Evolutionary conservation across 306 rosid genomes (phyloP), one percentile per base, ranked within the genome.

Genomic region (Rosa multiflora): DNA sequence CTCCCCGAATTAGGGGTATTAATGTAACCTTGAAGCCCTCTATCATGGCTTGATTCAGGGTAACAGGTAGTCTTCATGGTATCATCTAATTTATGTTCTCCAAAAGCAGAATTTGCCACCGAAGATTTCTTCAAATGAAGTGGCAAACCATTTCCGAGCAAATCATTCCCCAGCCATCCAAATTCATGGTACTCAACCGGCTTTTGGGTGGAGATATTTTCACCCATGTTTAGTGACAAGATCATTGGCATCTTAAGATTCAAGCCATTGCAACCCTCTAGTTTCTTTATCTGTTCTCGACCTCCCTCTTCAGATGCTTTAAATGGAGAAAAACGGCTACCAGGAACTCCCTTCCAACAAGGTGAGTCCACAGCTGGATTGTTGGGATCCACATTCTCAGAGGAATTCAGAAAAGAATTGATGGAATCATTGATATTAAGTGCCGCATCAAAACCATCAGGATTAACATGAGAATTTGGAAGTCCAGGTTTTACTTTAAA

Each of bases 341-440:
- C 78, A 42, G 89, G 87, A 73, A 88, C 91, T 74, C 99, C 99
- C 82, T 90, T 96, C 99, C 99, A 96, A 86, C 99, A 96, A 18
- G 99, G 99, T 20, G 99, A 93, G 85, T 96, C 99, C 64, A 90
- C 97, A 79, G 90, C 87, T 74, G 88, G 88, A 82, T 89, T 91
- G 84, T 81, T 84, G 63, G 77, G 87, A 88, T 93, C 96, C 10
- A 88, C 87, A 80, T 70, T 81, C 51, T 85, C 90, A 76, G 92
- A 77, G 40, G 94, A 79, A 66, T 85, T 89, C 83, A 80, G 90
- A 76, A 66, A 70, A 74, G 87, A 73, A 85, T 62, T 83, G 82
- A 84, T 23, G 80, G 64, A 85, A 78, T 84, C 86, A 79, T 74
- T 72, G 59, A 76, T 72, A 77, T 79, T 76, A 70, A 83, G 86